Evolutionary conservation across 2,329 filamentous ascomycete species (phyloP), one percentile per base, ranked within the genome.

Genomic region (Sphaerostilbella broomeana): DNA sequence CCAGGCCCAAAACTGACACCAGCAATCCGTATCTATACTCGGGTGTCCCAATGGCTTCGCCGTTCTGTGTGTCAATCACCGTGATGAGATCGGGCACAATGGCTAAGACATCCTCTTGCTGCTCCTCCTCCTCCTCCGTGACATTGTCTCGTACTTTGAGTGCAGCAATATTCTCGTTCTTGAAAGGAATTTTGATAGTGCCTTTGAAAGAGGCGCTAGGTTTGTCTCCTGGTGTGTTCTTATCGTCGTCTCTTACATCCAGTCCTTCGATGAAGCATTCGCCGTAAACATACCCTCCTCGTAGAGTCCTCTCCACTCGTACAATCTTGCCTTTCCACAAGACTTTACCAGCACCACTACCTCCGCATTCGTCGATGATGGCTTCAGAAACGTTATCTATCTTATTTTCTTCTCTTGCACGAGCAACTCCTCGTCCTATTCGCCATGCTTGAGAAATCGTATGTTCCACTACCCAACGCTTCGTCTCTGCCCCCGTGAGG

Each of bases 151-250:
- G 47, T 1, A 64, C 47, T 35, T 50, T 60, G 31, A 70, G 59
- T 0, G 74, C 79, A n/a, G 73, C 73, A 30, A 85, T 80, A 50
- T 84, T 85, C 53, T 86, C 80, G 56, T 85, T 85, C 61, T 84
- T 84, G 64, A 84, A 84, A 0, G 80, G 79, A 34, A 85, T 79
- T 52, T 75, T 79, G 53, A 83, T 59, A 20, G 58, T 48, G 0
- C 76, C 76, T 29, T 52, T 43, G 54, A 70, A 61, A 6, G 45
- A 40, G 2, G 47, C n/a, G 1, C 34, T 12, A 3, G 22, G 3
- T 2, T 17, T 13, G 9, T 35, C 26, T 33, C 41, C 24, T 10
- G 38, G 30, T 5, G 36, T 18, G 9, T 43, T 38, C 3, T 40
- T 36, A 5, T 51, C 48, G 18, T 57, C 54, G 4, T 62, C 59